Evolutionary conservation across 2,329 filamentous ascomycete genomes (phyloP).

Genomic region (Ceratocystis ficicola): DNA sequence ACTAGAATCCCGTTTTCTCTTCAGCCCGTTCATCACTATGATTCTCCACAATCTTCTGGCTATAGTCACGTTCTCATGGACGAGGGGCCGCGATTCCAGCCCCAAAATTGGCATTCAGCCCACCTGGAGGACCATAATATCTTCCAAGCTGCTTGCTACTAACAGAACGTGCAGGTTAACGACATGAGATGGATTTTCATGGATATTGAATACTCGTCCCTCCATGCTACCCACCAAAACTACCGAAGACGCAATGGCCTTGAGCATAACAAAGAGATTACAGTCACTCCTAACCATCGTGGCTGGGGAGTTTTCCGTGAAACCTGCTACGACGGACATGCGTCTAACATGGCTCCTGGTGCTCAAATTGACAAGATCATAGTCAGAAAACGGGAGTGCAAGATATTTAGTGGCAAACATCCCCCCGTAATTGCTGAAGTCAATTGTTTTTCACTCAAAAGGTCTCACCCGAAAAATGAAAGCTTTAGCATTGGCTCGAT

Average conservation of each 20-base stretch:
- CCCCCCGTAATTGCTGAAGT: too few relatives aligned
- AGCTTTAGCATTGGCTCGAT: too few relatives aligned
- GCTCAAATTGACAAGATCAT: neutral
- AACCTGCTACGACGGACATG: neutral
- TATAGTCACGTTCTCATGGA: too few relatives aligned
- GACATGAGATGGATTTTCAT: neutral
- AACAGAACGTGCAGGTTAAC: neutral
- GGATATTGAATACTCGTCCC: neutral
- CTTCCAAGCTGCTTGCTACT: neutral
- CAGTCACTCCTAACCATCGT: neutral
- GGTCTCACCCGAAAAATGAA: too few relatives aligned
- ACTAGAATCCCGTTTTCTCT: too few relatives aligned
- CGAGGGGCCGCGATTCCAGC: too few relatives aligned
- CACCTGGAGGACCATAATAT: neutral
- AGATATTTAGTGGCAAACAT: too few relatives aligned
- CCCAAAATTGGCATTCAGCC: too few relatives aligned
- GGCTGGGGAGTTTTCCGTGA: neutral
- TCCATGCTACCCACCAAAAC: too few relatives aligned
- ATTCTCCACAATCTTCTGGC: too few relatives aligned
- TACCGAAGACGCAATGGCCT: neutral
- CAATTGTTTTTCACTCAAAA: too few relatives aligned
- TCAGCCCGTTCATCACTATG: too few relatives aligned
- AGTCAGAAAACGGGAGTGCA: neutral
- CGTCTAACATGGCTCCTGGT: neutral
- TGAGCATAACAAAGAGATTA: neutral